Evolutionary conservation across 345 rosid species (phyloP).

Genomic region (Brassica nigra): DNA sequence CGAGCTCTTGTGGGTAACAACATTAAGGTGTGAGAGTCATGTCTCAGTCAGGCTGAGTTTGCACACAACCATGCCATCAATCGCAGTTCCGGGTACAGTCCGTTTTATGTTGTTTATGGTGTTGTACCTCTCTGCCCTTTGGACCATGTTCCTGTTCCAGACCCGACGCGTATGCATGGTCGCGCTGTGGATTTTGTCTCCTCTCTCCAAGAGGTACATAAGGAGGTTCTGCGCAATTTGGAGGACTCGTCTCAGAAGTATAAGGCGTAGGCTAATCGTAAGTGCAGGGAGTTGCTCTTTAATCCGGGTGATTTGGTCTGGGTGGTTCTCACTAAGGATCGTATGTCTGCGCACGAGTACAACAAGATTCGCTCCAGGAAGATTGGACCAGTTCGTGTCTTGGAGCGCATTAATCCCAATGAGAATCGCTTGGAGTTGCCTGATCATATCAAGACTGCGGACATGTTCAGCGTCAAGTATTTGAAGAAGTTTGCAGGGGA

Average conservation of each 20-base stretch:
- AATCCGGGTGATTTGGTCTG: no score
- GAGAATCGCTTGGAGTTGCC: no score
- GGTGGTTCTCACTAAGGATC: no score
- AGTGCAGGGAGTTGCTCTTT: no score
- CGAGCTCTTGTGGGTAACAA: not conserved
- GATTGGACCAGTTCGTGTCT: no score
- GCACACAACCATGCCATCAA: not conserved
- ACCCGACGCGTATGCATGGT: not conserved
- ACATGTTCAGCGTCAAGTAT: no score
- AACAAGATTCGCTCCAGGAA: no score
- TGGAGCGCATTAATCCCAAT: no score
- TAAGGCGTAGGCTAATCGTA: no score
- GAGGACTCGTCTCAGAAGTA: not conserved
- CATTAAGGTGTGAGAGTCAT: not conserved
- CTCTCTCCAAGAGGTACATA: not conserved
- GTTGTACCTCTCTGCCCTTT: not conserved
- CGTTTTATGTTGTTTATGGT: not conserved
- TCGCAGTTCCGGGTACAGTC: not conserved
- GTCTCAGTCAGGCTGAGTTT: not conserved
- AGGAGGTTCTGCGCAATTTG: not conserved
- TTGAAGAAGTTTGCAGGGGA: no score
- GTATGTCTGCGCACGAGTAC: no score
- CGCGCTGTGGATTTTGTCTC: not conserved
- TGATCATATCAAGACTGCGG: no score
- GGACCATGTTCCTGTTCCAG: not conserved